Evolutionary conservation across 768 basidiomycete species (phyloP).

Genomic region (Lyophyllum decastes): DNA sequence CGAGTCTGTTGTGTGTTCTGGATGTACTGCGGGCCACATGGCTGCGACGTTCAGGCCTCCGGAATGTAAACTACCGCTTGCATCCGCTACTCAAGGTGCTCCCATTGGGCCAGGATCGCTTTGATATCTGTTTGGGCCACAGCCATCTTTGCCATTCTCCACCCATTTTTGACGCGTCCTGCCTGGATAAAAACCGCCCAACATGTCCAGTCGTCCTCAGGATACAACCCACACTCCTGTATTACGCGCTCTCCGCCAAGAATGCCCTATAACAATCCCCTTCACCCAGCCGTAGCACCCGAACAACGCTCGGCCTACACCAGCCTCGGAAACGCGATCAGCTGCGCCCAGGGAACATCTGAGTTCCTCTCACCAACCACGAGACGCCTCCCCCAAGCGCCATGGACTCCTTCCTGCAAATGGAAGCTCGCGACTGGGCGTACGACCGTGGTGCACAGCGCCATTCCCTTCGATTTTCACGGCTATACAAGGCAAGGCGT

Average conservation of each 20-base stretch:
- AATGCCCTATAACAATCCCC: slow-evolving; percentile 46
- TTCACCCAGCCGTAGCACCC: slow-evolving; percentile 39
- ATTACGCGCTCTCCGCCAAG: not conserved
- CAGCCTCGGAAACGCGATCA: slow-evolving; percentile 26
- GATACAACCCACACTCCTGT: not conserved
- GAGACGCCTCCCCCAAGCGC: slow-evolving; percentile 36
- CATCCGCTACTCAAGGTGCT: not conserved
- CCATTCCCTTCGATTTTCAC: slow-evolving; percentile 42
- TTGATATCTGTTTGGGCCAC: not conserved
- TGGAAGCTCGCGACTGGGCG: slow-evolving; percentile 24
- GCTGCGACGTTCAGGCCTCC: too few species aligned
- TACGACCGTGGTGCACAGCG: slow-evolving; percentile 18
- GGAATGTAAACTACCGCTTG: not conserved
- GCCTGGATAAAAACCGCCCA: not conserved
- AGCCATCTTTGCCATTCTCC: not conserved
- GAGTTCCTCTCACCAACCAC: slow-evolving; percentile 31
- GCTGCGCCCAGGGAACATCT: slow-evolving; percentile 2
- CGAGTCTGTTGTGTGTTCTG: too few species aligned
- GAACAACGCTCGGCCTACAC: slow-evolving; percentile 28
- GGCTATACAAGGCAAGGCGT: slow-evolving; percentile 44
- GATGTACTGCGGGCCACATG: too few species aligned
- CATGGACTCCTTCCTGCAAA: slow-evolving; percentile 24
- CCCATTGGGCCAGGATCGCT: not conserved
- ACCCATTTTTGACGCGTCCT: not conserved
- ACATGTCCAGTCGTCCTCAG: not conserved